A percentile compares a stretch with the other conserved stretches of the same genome.
phyloP scores from a whole-genome alignment of 2,329 filamentous ascomycete species.

The Raffaelea ambrosiae region DNA sequence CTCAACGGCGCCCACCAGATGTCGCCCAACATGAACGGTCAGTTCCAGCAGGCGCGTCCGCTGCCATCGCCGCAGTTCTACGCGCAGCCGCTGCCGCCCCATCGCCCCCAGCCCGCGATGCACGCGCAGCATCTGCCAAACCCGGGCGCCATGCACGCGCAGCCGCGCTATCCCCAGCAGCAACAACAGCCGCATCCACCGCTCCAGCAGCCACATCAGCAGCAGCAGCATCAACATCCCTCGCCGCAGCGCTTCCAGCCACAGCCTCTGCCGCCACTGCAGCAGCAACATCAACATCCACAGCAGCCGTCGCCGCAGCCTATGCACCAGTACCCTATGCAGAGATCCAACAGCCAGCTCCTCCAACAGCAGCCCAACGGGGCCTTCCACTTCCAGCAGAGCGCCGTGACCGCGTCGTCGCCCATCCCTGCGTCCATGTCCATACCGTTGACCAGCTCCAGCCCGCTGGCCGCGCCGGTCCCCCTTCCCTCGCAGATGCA shows the following conservation, averaged over 20 bases:
- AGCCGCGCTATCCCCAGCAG: not conserved
- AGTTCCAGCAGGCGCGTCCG: slow-evolving; percentile 1
- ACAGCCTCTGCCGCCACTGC: not conserved
- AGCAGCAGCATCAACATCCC: not conserved
- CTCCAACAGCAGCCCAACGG: slow-evolving; percentile 1
- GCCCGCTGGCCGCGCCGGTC: not conserved
- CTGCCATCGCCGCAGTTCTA: slow-evolving; percentile 11
- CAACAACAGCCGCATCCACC: slow-evolving; percentile 3
- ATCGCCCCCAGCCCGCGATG: not conserved
- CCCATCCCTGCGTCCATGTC: slow-evolving; percentile 5
- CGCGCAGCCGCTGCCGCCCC: slow-evolving; percentile 6
- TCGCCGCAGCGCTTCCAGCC: slow-evolving; percentile 2
- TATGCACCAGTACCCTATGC: slow-evolving; percentile 8
- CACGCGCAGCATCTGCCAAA: not conserved
- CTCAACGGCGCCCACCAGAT: slow-evolving; percentile 9
- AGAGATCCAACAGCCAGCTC: slow-evolving; percentile 4
- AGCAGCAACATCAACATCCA: slow-evolving; percentile 1
- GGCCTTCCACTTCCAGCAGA: slow-evolving; percentile 6
- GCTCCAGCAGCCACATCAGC: slow-evolving; percentile 1
- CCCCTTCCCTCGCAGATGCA: slow-evolving; percentile 7
- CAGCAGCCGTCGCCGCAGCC: slow-evolving; percentile 1
- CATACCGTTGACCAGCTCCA: slow-evolving; percentile 2
- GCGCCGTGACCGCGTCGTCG: slow-evolving; percentile 1
- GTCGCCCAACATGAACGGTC: slow-evolving; percentile 6
- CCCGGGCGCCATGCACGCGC: not conserved